These are phyloP conservation scores for Intubia oerlemansii DNA, from an alignment of 2,329 filamentous ascomycete genomes.

Conservation along the genomic window DNA sequence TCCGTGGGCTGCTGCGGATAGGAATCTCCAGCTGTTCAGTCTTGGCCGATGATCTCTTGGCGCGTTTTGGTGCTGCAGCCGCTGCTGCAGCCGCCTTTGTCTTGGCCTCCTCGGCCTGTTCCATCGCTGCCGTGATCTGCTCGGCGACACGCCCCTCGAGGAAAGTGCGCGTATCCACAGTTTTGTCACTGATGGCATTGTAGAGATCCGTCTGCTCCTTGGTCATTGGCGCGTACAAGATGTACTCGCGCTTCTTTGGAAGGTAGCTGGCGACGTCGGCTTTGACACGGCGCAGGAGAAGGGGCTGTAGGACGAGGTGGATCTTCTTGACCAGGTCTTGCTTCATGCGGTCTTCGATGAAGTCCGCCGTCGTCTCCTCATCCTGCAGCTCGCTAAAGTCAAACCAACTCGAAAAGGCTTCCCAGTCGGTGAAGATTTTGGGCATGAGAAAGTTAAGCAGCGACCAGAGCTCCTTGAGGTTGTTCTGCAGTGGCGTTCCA, in stretches of 20 bases:
- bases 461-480: slow-evolving; percentile 86
- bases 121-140: slow-evolving; percentile 22
- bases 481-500: slow-evolving; percentile 88
- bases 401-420: slow-evolving; percentile 90
- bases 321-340: slow-evolving; percentile 69
- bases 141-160: slow-evolving; percentile 62
- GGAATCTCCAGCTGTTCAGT: slow-evolving; percentile 7
- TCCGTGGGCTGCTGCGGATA: slow-evolving; percentile 16
- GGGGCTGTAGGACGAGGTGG: slow-evolving; percentile 83
- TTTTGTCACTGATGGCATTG: slow-evolving; percentile 36
- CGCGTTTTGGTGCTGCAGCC: no score
- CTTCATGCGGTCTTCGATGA: slow-evolving; percentile 59
- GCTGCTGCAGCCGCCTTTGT: no score
- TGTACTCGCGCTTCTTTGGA: slow-evolving; percentile 94
- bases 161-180: slow-evolving; percentile 45
- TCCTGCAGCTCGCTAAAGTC: slow-evolving; percentile 87
- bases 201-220: slow-evolving; percentile 83
- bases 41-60: no score
- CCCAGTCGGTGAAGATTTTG: slow-evolving; percentile 79
- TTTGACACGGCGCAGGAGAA: slow-evolving; percentile 74
- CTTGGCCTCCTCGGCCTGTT: slow-evolving; percentile 1
- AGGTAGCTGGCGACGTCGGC: slow-evolving; percentile 77
- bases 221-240: slow-evolving; percentile 83
- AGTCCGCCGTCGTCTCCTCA: slow-evolving; percentile 54
- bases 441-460: slow-evolving; percentile 83